Base-by-base conservation (phyloP, 352 stramenopile genomes). In the Globisporangium irregulare region DNA sequence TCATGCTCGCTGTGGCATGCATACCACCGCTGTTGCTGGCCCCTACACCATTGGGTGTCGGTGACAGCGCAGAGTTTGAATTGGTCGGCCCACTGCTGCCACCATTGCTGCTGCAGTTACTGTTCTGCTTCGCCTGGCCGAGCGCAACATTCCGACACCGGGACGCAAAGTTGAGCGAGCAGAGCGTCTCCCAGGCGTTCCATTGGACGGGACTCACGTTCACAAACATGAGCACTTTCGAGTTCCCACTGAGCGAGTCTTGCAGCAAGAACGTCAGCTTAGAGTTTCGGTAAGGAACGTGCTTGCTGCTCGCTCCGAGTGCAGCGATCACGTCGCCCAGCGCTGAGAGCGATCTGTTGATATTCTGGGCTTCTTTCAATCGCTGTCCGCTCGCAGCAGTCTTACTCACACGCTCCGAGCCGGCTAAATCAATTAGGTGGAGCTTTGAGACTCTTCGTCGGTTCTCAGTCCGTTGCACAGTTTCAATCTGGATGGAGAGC, bases 271-370 rank as follows among this genome's bases (percentile, higher is more conserved):
- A 96, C 53, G 89, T 97, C 27, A 99, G 86, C 74, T 99, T 99
- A 9, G 91, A 98, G 77, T 99, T 97, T 22, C 97, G 89, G 70
- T 98, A 99, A 18, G 95, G 97, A 20, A 99, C 90, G 76, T 99
- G 95, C 71, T 98, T 96, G 67, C 76, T 94, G 55, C 76, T 84
- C 1, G 78, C 73, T 9, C 76, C 88, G 9, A 98, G 84, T 8
- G 95, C 90, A 10, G 95, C 84, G 64, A 99, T 99, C 54, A 99
- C 97, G 67, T 99, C 87, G 6, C 96, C 96, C 8, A 99, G 79
- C 6, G 91, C 92, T 1, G 91, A 97, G 0, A 99, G 77, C 15
- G 91, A 98, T 14, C 92, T 89, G 73, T 99, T 99, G 78, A 99
- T 99, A 71, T 93, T 97, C 64, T 97, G 93, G 20, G 96, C 96